Evolutionary conservation across 2,329 filamentous ascomycete genomes (phyloP), one percentile per base, ranked within the genome.

Genomic region (Emericellopsis atlantica): DNA sequence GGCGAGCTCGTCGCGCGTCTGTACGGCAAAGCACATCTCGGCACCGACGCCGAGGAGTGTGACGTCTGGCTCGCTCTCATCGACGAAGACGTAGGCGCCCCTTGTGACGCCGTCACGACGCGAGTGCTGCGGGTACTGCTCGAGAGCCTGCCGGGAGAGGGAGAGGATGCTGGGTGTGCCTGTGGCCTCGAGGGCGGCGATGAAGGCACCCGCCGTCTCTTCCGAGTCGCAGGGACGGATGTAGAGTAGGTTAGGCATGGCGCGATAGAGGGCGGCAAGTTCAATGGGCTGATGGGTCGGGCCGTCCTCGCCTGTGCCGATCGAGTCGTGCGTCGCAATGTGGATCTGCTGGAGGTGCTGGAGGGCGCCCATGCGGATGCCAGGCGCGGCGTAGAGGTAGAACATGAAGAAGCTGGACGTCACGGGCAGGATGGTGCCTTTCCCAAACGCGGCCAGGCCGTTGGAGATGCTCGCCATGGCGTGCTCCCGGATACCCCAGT

Each of bases 341-440:
- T 79, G 75, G 40, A 80, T 77, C 23, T 64, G 59, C 40, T 73
- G 70, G 2, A 79, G 64, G 21, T 63, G 53, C 40, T 73, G 67
- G 2, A 77, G 60, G 4, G 74, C 74, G 7, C 72, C 73, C 74
- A 79, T 79, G 12, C 76, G 70, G 2, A 79, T 65, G 6, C 66
- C 74, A 0, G 73, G 68, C 1, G 75, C 74, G 9, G 73, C 73
- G 43, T 73, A 70, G 49, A 62, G 54, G 48, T 78, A 78, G 54
- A 79, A 79, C 70, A 79, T 79, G 60, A 78, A 77, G 57, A 79
- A 79, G 5, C 65, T 67, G 0, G 70, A 69, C 1, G 74, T 79
- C 31, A 78, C 57, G 0, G 74, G 74, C 7, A 79, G 56, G 46
- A 79, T 67, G 0, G 72, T 74, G 21, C 65, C 68, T 31, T 64